A percentile compares a stretch with the other conserved stretches of the same genome.
These are phyloP conservation scores for Euphrasia confusa DNA, from an alignment of 257 asterid genomes.

Conservation along the genomic window DNA sequence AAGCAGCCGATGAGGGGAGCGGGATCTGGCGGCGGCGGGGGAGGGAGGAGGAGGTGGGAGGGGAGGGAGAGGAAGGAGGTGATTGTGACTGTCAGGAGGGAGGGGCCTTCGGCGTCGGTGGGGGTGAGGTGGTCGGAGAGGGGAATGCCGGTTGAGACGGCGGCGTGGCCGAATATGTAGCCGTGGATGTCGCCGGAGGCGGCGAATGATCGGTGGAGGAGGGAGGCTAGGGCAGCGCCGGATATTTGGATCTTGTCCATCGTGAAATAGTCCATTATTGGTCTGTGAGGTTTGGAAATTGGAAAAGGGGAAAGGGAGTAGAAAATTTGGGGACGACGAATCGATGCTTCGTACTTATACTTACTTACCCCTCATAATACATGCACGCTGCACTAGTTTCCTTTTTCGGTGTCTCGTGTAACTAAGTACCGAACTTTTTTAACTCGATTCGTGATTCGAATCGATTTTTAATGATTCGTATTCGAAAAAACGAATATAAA, in stretches of 20 bases:
- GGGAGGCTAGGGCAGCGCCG: slow-evolving; percentile 68
- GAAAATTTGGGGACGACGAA: no score
- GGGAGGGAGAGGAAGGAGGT: slow-evolving; percentile 60
- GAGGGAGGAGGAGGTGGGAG: slow-evolving; percentile 61
- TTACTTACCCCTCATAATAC: no score
- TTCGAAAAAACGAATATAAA: no score
- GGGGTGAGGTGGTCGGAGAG: slow-evolving; percentile 58
- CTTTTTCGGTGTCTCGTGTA: no score
- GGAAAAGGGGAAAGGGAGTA: no score
- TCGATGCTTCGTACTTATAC: no score
- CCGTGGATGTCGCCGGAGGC: slow-evolving; percentile 70
- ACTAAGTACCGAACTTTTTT: no score
- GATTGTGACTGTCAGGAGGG: slow-evolving; percentile 43
- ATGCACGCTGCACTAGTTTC: no score
- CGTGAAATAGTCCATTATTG: slow-evolving; percentile 49
- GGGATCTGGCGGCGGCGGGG: slow-evolving; percentile 30
- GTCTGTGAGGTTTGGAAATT: slow-evolving; percentile 2
- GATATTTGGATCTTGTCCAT: slow-evolving; percentile 64
- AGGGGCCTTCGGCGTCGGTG: not conserved
- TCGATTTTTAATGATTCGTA: no score
- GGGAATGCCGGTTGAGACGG: slow-evolving; percentile 42
- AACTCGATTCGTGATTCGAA: no score
- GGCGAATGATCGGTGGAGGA: slow-evolving; percentile 75
- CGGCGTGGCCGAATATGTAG: slow-evolving; percentile 61
- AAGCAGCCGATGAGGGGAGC: slow-evolving; percentile 41